phyloP scores from a whole-genome alignment of 1,139 yeast species.

The Yamadazyma spencermartinsiae region DNA sequence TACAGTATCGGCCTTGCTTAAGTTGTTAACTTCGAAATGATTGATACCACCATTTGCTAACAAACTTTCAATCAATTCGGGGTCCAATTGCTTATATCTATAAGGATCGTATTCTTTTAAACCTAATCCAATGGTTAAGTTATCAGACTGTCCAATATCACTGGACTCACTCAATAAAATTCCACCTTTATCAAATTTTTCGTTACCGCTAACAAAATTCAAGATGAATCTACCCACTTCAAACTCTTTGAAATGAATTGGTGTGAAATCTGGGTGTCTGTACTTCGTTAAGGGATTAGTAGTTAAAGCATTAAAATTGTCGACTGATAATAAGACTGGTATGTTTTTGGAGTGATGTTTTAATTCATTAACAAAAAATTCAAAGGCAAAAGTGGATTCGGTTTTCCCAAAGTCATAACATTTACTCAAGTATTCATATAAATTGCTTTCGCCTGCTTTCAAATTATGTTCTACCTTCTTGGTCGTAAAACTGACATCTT shows the following conservation, averaged over 20 bases:
- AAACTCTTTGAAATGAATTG: slow-evolving; percentile 61
- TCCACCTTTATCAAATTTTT: slow-evolving; percentile 57
- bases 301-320: slow-evolving; percentile 69
- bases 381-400: slow-evolving; percentile 43
- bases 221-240: slow-evolving; percentile 67
- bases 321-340: slow-evolving; percentile 74
- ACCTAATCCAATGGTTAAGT: slow-evolving; percentile 64
- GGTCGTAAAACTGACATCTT: slow-evolving; percentile 38
- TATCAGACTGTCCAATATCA: slow-evolving; percentile 27
- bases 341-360: slow-evolving; percentile 38
- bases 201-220: slow-evolving; percentile 56
- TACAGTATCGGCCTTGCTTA: slow-evolving; percentile 55
- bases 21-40: slow-evolving; percentile 48
- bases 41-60: slow-evolving; percentile 49
- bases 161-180: slow-evolving; percentile 62
- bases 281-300: slow-evolving; percentile 60
- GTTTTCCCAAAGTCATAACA: slow-evolving; percentile 42
- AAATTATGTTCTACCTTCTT: slow-evolving; percentile 37
- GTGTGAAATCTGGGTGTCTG: slow-evolving; percentile 55
- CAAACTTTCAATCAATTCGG: slow-evolving; percentile 48
- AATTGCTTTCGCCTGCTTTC: slow-evolving; percentile 43
- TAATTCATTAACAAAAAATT: slow-evolving; percentile 55
- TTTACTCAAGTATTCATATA: slow-evolving; percentile 38
- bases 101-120: slow-evolving; percentile 58
- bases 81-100: slow-evolving; percentile 52